Percentiles rank a stretch among this genome's conserved stretches.
These are phyloP conservation scores for Candida broadrunensis DNA, from an alignment of 805 yeast genomes.

Conservation along the genomic window DNA sequence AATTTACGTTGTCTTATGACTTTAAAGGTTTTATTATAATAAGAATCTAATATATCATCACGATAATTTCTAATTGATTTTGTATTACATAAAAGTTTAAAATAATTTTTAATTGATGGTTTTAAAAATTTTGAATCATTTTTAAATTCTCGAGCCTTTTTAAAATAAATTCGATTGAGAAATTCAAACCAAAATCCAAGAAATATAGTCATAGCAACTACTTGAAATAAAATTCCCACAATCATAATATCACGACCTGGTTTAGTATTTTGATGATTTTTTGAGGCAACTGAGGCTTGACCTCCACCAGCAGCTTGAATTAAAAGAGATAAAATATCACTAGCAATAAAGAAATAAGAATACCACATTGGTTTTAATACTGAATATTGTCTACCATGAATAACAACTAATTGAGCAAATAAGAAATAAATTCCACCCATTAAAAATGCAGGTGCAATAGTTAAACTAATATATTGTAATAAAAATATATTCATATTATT, in stretches of 20 bases:
- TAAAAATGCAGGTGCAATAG: constrained; percentile 40
- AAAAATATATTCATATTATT: constrained; percentile 19
- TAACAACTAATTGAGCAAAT: constrained; percentile 38
- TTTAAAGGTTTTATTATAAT: constrained; percentile 25
- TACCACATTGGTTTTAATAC: constrained; percentile 42
- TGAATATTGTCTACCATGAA: constrained; percentile 36
- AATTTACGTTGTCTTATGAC: constrained; percentile 22
- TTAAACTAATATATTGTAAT: constrained; percentile 32
- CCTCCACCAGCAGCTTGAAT: constrained; percentile 40
- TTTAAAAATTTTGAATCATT: constrained; percentile 14
- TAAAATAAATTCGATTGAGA: constrained; percentile 29
- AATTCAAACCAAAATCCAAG: constrained; percentile 35
- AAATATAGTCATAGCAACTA: constrained; percentile 36
- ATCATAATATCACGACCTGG: constrained; percentile 38
- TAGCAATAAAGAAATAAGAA: constrained; percentile 37
- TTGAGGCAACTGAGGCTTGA: constrained; percentile 27
- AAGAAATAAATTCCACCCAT: constrained; percentile 43
- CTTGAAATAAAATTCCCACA: constrained; percentile 37
- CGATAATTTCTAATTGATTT: constrained; percentile 20
- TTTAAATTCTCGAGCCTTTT: constrained; percentile 9
- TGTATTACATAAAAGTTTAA: constrained; percentile 26
- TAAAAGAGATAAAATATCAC: constrained; percentile 34
- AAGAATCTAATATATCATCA: constrained; percentile 20
- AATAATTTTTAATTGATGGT: constrained; percentile 19
- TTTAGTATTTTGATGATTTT: constrained; percentile 15